Conservation (phyloP, 108 stramenopile species). For the Stephanodiscus triporus region DNA sequence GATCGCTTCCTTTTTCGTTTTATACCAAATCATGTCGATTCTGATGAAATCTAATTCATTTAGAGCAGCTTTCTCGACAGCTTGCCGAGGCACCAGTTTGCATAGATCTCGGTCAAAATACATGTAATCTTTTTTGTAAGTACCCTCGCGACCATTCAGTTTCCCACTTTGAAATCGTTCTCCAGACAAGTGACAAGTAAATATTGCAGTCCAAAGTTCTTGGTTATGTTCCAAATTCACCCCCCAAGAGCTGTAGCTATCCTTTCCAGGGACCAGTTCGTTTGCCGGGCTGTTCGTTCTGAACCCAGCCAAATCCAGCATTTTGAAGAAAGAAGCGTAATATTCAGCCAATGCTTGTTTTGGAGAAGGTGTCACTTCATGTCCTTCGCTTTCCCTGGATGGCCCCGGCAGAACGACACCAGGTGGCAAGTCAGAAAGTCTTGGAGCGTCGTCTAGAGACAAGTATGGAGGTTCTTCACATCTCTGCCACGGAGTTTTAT, state of each 20-base stretch:
- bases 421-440: conserved; percentile 23
- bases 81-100: not conserved
- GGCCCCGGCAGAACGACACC: conserved; percentile 6
- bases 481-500: conserved; percentile 19
- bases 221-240: not conserved
- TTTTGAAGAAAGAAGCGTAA: conserved; percentile 11
- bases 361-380: not conserved
- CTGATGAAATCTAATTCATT: conserved; percentile 1
- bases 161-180: conserved; percentile 29
- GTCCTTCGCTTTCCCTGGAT: not conserved
- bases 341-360: conserved; percentile 19
- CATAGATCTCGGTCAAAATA: conserved; percentile 10
- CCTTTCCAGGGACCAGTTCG: conserved; percentile 7
- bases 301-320: not conserved
- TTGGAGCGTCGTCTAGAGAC: conserved; percentile 11
- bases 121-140: conserved; percentile 21
- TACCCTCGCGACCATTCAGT: conserved; percentile 3
- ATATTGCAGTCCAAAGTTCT: conserved; percentile 31
- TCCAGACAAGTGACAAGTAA: conserved; percentile 37
- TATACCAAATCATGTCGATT: conserved; percentile 28
- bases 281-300: not conserved
- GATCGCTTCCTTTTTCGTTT: conserved; percentile 39
- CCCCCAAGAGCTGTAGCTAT: conserved; percentile 11
- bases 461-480: conserved; percentile 25
- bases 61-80: not conserved